Evolutionary conservation across 2,329 filamentous ascomycete species (phyloP).

Genomic region (Fusarium sp.): DNA sequence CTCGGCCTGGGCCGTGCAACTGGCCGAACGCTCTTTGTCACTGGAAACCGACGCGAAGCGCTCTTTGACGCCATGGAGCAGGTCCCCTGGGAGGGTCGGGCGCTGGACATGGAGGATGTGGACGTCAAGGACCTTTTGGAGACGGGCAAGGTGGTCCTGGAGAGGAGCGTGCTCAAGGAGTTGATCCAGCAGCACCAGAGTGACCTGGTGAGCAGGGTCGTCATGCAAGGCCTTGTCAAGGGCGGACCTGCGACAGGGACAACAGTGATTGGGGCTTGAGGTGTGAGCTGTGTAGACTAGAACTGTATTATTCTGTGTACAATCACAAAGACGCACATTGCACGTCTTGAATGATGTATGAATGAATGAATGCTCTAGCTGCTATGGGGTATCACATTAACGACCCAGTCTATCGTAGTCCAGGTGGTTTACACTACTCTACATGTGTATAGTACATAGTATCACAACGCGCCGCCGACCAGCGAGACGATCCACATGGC

Average conservation of each 20-base stretch:
- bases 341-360: background rate
- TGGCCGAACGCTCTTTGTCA: conserved; percentile 81
- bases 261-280: conserved; percentile 48
- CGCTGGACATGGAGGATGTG: conserved; percentile 77
- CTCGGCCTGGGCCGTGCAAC: conserved; percentile 74
- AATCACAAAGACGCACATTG: conserved; percentile 14
- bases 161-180: conserved; percentile 79
- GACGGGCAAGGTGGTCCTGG: conserved; percentile 84
- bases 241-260: conserved; percentile 51
- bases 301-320: conserved; percentile 46
- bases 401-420: background rate
- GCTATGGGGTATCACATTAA: conserved; percentile 28
- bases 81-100: conserved; percentile 72
- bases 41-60: conserved; percentile 65
- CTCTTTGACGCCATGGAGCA: conserved; percentile 73
- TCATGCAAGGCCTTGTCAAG: conserved; percentile 53
- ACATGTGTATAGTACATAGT: conserved; percentile 19
- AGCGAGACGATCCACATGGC: conserved; percentile 94
- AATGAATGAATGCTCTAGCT: background rate
- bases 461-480: conserved; percentile 84
- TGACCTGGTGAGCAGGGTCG: conserved; percentile 64
- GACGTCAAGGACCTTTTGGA: conserved; percentile 96
- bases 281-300: conserved; percentile 38
- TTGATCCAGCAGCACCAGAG: conserved; percentile 78
- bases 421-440: conserved; percentile 29